Conservation (phyloP, 495 filamentous ascomycete species). For the Symbiotaphrina buchneri region DNA sequence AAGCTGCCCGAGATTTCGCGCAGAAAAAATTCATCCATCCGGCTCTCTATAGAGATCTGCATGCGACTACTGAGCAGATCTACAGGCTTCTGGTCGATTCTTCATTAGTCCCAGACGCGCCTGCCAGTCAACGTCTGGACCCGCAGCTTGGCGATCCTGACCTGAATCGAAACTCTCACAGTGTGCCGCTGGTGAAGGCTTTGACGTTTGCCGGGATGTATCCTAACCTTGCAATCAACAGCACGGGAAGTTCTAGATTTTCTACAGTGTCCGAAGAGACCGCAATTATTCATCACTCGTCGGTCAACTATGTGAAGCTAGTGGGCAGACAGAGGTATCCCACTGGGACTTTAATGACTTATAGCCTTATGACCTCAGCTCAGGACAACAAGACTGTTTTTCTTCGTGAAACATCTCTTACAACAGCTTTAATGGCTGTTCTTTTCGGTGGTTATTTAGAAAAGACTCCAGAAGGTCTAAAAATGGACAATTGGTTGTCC, state of each 20-base stretch:
- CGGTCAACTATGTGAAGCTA: constrained; percentile 15
- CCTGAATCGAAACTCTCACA: constrained; percentile 25
- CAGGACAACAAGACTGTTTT: constrained; percentile 19
- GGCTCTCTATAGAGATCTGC: constrained; percentile 17
- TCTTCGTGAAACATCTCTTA: constrained; percentile 21
- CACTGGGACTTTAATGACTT: constrained; percentile 15
- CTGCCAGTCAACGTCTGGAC: constrained; percentile 7
- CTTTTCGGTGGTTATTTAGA: constrained; percentile 27
- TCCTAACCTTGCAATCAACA: constrained; percentile 23
- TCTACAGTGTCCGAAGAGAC: constrained; percentile 18
- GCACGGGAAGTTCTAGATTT: constrained; percentile 9
- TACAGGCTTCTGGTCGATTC: constrained; percentile 19
- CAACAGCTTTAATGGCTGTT: constrained; percentile 19
- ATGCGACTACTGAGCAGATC: constrained; percentile 21
- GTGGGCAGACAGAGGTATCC: too few relatives aligned
- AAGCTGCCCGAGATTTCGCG: constrained; percentile 12
- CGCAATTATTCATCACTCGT: constrained; percentile 21
- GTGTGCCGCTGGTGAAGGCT: constrained; percentile 23
- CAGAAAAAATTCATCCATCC: constrained; percentile 16
- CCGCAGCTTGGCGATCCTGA: constrained; percentile 18
- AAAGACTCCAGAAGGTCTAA: constrained; percentile 10
- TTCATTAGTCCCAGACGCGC: constrained; percentile 17
- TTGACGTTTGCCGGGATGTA: constrained; percentile 23
- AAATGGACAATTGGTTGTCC: constrained; percentile 26
- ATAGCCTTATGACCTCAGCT: constrained; percentile 14